Percentiles rank a stretch among this genome's conserved stretches.
phyloP scores from a whole-genome alignment of 1,139 yeast species.

The Diutina neorugosa region DNA sequence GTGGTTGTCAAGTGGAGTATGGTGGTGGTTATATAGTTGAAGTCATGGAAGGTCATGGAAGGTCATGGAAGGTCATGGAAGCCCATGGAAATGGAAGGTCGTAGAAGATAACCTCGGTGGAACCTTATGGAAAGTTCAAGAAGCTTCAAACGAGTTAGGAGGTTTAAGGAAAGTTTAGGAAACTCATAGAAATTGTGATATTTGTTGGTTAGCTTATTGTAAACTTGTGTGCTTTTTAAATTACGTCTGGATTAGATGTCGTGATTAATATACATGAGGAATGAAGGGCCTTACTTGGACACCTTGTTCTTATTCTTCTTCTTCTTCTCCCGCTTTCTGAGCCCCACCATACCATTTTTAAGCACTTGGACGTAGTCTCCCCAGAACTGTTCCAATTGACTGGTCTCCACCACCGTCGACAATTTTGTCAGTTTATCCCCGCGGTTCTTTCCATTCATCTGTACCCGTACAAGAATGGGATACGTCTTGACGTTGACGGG shows the following conservation, averaged over 20 bases:
- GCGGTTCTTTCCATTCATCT: not conserved
- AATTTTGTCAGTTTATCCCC: slow-evolving; percentile 21
- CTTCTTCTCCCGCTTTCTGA: slow-evolving; percentile 41
- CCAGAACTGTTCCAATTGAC: slow-evolving; percentile 58
- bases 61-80: not conserved
- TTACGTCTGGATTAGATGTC: not conserved
- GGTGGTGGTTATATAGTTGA: not conserved
- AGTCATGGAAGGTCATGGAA: not conserved
- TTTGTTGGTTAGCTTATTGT: no score
- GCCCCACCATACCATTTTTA: slow-evolving; percentile 48
- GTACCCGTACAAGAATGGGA: slow-evolving; percentile 1
- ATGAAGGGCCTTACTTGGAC: slow-evolving; percentile 10
- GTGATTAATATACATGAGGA: not conserved
- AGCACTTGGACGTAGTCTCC: slow-evolving; percentile 48
- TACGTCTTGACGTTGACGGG: not conserved
- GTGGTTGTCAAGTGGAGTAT: not conserved
- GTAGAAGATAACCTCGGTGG: no score
- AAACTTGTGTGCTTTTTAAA: no score
- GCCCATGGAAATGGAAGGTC: no score
- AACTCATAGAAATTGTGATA: no score
- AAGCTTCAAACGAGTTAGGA: not conserved
- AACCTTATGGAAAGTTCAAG: not conserved
- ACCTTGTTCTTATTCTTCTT: slow-evolving; percentile 27
- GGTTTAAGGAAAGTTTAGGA: no score
- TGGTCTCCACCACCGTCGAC: slow-evolving; percentile 52